Base-by-base conservation (phyloP, 75 land plant genomes). In the Pinus tabuliformis region DNA sequence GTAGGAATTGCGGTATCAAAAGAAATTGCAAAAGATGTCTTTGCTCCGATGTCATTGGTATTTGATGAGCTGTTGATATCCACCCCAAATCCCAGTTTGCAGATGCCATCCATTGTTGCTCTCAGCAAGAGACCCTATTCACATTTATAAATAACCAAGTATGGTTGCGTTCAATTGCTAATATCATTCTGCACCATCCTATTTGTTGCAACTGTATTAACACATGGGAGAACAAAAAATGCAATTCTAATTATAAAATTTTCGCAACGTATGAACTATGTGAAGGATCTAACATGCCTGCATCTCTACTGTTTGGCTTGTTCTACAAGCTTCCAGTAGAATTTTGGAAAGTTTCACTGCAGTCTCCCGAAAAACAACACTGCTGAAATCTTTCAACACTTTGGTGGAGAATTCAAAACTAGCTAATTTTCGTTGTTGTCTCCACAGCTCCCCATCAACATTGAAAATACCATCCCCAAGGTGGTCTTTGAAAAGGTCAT, bases 1-100 rank as follows among this genome's bases (percentile, higher is more conserved):
- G 77, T 33, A 20, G 74, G 64, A 68, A 75, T 86, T 8, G 86
- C 66, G 20, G 74, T 83, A 65, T 92, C 89, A 79, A 90, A 92
- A 24, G 88, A 84, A 56, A 63, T 59, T 75, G 80, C 57, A 42
- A 92, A 86, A 24, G 63, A 17, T 17, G 81, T 73, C 68, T 82
- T 82, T 56, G 78, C 81, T 52, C 57, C 80, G 24, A 83, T 72
- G 71, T 42, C n/a, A n/a, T n/a, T 68, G 0, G 52, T 37, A 36
- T 87, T 81, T 18, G 63, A 73, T 76, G 86, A 73, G 76, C 64
- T 77, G 63, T 84, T 80, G 49, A 90, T 66, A 13, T 92, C 89
- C 58, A 86, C 72, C 17, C 95, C 92, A 78, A 92, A 92, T 8
- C 86, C 88, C 45, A 92, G 78, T 78, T 86, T 82, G 76, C 84